Evolutionary conservation across 2,329 filamentous ascomycete genomes (phyloP).

Genomic region (Stachybotrys echinatus): DNA sequence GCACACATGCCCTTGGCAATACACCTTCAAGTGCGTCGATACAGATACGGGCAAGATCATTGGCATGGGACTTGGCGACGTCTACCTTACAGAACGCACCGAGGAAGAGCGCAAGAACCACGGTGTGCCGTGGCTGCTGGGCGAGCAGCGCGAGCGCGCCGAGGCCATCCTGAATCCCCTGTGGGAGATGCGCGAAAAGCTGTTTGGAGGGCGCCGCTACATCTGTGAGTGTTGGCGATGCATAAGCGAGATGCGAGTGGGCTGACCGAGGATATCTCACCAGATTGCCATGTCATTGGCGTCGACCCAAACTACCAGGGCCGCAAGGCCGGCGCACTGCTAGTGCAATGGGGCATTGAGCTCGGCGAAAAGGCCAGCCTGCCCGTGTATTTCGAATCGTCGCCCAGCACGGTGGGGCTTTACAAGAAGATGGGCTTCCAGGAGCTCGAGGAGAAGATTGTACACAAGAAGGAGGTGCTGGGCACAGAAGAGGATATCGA

Average conservation of each 20-base stretch:
- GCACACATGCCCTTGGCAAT: slow-evolving; percentile 32
- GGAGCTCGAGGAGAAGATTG: slow-evolving; percentile 29
- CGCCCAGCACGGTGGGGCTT: slow-evolving; percentile 31
- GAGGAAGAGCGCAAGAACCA: slow-evolving; percentile 36
- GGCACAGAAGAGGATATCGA: slow-evolving; percentile 27
- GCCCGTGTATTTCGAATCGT: slow-evolving; percentile 43
- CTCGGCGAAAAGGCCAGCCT: slow-evolving; percentile 28
- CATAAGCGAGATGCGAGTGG: background rate
- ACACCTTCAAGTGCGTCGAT: slow-evolving; percentile 43
- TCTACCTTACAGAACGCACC: slow-evolving; percentile 29
- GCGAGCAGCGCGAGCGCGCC: slow-evolving; percentile 35
- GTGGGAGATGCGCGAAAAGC: slow-evolving; percentile 32
- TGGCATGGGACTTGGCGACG: slow-evolving; percentile 41
- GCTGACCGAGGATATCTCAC: slow-evolving; percentile 4
- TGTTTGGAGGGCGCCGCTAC: slow-evolving; percentile 32
- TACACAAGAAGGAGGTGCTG: slow-evolving; percentile 30
- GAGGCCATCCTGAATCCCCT: slow-evolving; percentile 35
- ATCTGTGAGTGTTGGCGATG: slow-evolving; percentile 29
- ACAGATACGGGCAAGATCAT: slow-evolving; percentile 34
- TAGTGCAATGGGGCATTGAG: slow-evolving; percentile 35
- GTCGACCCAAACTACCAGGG: slow-evolving; percentile 38
- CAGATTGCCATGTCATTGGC: slow-evolving; percentile 36
- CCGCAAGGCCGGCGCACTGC: slow-evolving; percentile 32
- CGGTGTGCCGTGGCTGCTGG: slow-evolving; percentile 40
- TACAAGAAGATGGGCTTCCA: slow-evolving; percentile 42